Evolutionary conservation across 148 eudicot species (phyloP), one percentile per base, ranked within the genome.

Genomic region (Camellia sinensis): DNA sequence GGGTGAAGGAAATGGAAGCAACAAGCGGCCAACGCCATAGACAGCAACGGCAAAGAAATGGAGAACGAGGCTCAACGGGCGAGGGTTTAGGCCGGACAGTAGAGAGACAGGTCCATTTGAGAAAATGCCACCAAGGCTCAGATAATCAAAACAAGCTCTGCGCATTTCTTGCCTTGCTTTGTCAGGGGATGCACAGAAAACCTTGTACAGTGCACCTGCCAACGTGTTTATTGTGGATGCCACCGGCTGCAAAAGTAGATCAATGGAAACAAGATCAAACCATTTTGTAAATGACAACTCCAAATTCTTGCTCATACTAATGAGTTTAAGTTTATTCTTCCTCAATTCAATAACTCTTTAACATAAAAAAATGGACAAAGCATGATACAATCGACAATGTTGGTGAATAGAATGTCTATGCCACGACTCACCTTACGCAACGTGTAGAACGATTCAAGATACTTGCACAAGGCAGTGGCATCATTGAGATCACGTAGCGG

Each of bases 41-140:
- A 89, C 22, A 45, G 91, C 91, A 61, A 89, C 87, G 18, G 89
- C 88, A 76, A 89, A 87, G 87, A 85, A 87, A 79, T 83, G 87
- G 19, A 81, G 69, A 29, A 89, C 80, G 75, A 89, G 74, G 81
- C 79, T 81, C 78, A 87, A 19, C 0, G 89, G 88, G 43, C 84
- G 75, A 13, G 88, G 89, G 65, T 85, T 87, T 59, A 89, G 77
- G 3, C 88, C 88, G 2, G 87, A 87, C 1, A 87, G 82, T 40
- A 87, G 75, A 48, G 89, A 57, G 2, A 84, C 76, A 8, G 90
- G 88, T 44, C 88, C 88, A 15, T 78, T 45, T 40, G 90, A 80
- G 45, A 41, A 85, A 43, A 86, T 75, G 43, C 90, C 84, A 48
- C 90, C 90, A 7, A 88, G 88, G 80, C 90, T 83, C 67, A 88